phyloP scores from a whole-genome alignment of 495 filamentous ascomycete genomes.

The Penicillium paradoxum region DNA sequence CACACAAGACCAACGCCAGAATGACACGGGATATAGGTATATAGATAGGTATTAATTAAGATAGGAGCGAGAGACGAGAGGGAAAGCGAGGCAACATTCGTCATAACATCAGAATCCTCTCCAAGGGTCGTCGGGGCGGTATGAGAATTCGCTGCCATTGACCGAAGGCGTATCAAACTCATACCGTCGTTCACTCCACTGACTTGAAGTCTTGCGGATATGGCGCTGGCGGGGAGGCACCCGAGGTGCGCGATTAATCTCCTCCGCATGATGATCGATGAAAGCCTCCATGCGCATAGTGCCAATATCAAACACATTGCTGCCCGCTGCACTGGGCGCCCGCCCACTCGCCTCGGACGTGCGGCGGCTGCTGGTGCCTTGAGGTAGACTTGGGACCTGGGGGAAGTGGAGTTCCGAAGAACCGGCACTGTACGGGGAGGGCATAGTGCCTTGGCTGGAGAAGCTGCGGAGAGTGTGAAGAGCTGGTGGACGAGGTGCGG shows the following conservation, averaged over 20 bases:
- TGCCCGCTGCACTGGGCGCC: conserved; percentile 22
- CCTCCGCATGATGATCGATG: conserved; percentile 37
- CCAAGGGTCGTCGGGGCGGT: conserved; percentile 36
- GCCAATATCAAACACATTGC: conserved; percentile 62
- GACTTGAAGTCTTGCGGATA: conserved; percentile 32
- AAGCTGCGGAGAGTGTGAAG: conserved; percentile 59
- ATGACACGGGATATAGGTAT: neutral
- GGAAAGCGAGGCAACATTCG: neutral
- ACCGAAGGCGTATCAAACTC: conserved; percentile 31
- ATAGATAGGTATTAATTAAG: neutral
- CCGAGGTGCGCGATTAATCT: conserved; percentile 28
- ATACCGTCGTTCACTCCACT: conserved; percentile 33
- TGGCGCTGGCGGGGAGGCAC: conserved; percentile 21
- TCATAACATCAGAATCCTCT: conserved; percentile 29
- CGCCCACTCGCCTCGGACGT: conserved; percentile 42
- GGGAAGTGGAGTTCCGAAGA: conserved; percentile 55
- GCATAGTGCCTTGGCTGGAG: conserved; percentile 55
- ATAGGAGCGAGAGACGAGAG: neutral
- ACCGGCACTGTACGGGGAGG: conserved; percentile 36
- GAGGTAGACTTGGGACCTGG: conserved; percentile 10
- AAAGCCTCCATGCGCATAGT: conserved; percentile 98
- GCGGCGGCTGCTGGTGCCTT: conserved; percentile 32
- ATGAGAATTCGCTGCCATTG: conserved; percentile 30
- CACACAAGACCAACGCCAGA: neutral
- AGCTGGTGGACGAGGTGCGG: conserved; percentile 65